Evolutionary conservation across 257 asterid genomes (phyloP).

Genomic region (Penstemon barbatus): DNA sequence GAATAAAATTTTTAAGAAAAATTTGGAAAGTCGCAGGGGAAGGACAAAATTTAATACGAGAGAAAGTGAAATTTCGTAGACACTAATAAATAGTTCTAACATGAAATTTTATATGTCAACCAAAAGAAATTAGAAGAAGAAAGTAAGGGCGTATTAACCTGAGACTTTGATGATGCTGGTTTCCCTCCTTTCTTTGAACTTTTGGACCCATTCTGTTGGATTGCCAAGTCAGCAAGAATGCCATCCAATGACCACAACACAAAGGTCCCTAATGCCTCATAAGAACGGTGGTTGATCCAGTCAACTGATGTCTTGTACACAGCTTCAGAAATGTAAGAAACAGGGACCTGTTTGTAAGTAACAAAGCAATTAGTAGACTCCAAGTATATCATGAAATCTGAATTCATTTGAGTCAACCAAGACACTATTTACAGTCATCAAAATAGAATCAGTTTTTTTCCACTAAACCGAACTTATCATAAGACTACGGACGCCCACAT

Average conservation of each 20-base stretch:
- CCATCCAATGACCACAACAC: slow-evolving; percentile 75
- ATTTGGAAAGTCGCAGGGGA: background rate
- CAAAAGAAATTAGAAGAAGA: background rate
- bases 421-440: too few relatives aligned
- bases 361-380: slow-evolving; percentile 11
- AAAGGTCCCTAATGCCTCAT: slow-evolving; percentile 66
- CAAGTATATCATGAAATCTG: background rate
- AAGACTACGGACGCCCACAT: too few relatives aligned
- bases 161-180: slow-evolving; percentile 68
- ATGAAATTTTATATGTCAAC: background rate
- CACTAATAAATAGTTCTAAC: background rate
- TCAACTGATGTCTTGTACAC: slow-evolving; percentile 77
- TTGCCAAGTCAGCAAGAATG: slow-evolving; percentile 64
- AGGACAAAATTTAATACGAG: background rate
- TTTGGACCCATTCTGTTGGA: slow-evolving; percentile 58
- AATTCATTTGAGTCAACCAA: too few relatives aligned
- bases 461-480: too few relatives aligned
- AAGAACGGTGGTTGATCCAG: slow-evolving; percentile 74
- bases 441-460: too few relatives aligned
- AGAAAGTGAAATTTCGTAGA: background rate
- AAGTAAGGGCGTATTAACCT: slow-evolving; percentile 41
- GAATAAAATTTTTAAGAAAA: background rate
- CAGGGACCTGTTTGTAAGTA: slow-evolving; percentile 56
- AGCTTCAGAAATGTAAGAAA: slow-evolving; percentile 62
- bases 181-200: slow-evolving; percentile 67